Conservation (phyloP, 352 stramenopile genomes). For the Thraustochytrium striatum region DNA sequence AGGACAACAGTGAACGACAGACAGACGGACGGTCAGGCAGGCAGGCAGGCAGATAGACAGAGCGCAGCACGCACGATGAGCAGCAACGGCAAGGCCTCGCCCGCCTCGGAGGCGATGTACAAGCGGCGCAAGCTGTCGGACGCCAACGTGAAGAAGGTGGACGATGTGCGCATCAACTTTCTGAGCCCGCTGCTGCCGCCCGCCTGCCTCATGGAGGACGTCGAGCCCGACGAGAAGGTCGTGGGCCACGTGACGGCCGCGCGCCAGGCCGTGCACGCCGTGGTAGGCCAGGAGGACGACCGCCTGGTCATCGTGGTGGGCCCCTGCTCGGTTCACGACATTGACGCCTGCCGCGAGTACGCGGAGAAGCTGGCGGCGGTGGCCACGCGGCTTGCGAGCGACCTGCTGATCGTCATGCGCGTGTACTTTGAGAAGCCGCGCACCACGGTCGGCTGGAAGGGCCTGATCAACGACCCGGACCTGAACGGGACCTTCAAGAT, state of each 20-base stretch:
- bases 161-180: slow-evolving; percentile 75
- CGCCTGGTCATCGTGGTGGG: slow-evolving; percentile 73
- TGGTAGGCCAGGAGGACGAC: slow-evolving; percentile 73
- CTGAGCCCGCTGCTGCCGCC: slow-evolving; percentile 77
- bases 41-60: no score
- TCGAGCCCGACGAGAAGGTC: slow-evolving; percentile 61
- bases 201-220: slow-evolving; percentile 73
- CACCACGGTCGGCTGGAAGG: slow-evolving; percentile 81
- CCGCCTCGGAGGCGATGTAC: no score
- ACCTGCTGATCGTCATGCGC: slow-evolving; percentile 79
- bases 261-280: slow-evolving; percentile 67
- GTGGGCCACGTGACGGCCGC: slow-evolving; percentile 44
- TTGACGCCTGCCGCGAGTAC: slow-evolving; percentile 75
- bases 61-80: no score
- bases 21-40: no score
- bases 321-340: slow-evolving; percentile 80
- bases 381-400: slow-evolving; percentile 68
- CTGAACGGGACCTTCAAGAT: slow-evolving; percentile 82
- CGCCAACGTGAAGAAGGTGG: slow-evolving; percentile 52
- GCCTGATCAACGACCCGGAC: slow-evolving; percentile 81
- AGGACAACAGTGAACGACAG: no score
- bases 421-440: slow-evolving; percentile 84
- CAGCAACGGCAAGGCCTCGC: no score
- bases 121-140: slow-evolving; percentile 11
- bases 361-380: slow-evolving; percentile 66